A percentile compares a stretch with the other conserved stretches of the same genome.
Evolutionary conservation across 495 filamentous ascomycete genomes (phyloP).

Genomic region (Talaromyces stipitatus): DNA sequence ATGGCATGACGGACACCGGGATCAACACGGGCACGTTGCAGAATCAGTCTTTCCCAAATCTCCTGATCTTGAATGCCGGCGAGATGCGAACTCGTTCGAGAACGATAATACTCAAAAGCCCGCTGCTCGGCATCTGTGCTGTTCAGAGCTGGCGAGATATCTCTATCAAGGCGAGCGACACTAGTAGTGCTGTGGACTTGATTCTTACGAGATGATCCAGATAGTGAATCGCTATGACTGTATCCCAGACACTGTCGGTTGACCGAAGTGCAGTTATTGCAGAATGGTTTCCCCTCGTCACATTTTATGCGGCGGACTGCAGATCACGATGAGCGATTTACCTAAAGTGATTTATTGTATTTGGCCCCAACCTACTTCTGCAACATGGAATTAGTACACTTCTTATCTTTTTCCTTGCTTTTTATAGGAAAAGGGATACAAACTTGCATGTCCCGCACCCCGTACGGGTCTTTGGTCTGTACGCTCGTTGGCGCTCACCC

Average conservation of each 20-base stretch:
- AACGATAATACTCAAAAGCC: conserved; percentile 50
- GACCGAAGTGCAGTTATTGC: conserved; percentile 17
- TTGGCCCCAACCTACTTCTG: neutral
- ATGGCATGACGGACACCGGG: conserved; percentile 52
- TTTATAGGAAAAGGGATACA: neutral
- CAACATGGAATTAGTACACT: neutral
- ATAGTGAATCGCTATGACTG: neutral
- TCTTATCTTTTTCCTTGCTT: neutral
- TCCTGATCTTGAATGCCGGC: conserved; percentile 52
- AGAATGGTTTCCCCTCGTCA: conserved; percentile 32
- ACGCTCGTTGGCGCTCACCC: neutral
- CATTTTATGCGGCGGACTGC: conserved; percentile 36
- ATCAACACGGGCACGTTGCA: conserved; percentile 48
- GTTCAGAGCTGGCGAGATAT: neutral
- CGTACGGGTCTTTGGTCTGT: conserved; percentile 1
- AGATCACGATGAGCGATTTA: neutral
- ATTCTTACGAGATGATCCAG: neutral
- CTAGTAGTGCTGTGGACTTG: neutral
- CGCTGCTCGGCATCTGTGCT: conserved; percentile 26
- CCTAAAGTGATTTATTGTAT: neutral
- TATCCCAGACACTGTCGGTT: conserved; percentile 15
- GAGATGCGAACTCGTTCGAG: conserved; percentile 30
- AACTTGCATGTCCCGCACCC: conserved; percentile 4
- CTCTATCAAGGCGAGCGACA: neutral
- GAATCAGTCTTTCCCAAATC: conserved; percentile 43